phyloP scores from a whole-genome alignment of 306 rosid species.

The Castanospermum australe region DNA sequence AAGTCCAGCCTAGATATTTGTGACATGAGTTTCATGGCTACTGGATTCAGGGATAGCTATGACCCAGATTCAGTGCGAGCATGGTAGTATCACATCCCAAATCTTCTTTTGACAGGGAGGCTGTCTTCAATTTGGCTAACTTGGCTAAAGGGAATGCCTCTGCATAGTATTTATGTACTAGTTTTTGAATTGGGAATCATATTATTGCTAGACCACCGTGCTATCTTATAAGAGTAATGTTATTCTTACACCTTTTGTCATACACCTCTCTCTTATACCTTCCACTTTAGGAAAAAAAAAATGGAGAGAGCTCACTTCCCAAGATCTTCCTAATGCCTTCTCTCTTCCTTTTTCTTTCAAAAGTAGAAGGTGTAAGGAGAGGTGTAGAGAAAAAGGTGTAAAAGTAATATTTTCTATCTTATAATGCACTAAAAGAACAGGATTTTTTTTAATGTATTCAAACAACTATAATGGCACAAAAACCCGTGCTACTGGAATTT shows the following conservation, averaged over 20 bases:
- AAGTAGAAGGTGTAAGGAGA: too few species aligned
- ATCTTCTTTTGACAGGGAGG: too few species aligned
- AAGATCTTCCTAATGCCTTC: too few species aligned
- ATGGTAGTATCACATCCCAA: background rate
- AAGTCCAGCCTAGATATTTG: background rate
- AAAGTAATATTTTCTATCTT: too few species aligned
- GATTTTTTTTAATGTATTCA: background rate
- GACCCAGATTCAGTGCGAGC: background rate
- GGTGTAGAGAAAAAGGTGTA: too few species aligned
- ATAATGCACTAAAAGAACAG: background rate
- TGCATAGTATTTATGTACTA: background rate
- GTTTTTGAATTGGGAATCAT: background rate
- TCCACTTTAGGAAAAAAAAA: too few species aligned
- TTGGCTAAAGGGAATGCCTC: background rate
- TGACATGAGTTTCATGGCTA: background rate
- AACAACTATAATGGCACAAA: background rate
- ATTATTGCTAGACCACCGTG: background rate
- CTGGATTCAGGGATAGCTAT: background rate
- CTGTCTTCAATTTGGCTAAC: background rate
- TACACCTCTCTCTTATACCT: too few species aligned
- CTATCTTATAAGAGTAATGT: too few species aligned
- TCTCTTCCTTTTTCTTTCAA: too few species aligned
- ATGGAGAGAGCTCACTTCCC: too few species aligned
- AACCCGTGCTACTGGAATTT: background rate
- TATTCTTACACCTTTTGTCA: too few species aligned